Percentiles rank a stretch among this genome's conserved stretches.
Evolutionary conservation across 208 protist species (phyloP).

Genomic region (Herpetomonas samuelpessoai): DNA sequence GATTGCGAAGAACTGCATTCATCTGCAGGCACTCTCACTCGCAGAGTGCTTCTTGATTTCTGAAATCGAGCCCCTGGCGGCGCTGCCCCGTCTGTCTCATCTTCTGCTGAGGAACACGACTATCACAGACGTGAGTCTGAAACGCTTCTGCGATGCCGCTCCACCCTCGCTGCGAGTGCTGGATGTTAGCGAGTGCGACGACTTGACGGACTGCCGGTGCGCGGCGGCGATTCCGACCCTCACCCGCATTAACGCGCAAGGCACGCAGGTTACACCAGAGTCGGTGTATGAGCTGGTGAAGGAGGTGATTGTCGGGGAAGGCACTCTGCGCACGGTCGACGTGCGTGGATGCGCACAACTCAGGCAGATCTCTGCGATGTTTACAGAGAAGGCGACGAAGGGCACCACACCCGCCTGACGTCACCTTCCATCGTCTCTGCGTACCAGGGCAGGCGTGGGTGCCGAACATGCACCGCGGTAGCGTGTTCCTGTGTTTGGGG

Average conservation of each 20-base stretch:
- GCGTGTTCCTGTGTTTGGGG: too few species aligned
- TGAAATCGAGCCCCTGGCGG: background rate
- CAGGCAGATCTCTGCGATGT: background rate
- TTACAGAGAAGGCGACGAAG: background rate
- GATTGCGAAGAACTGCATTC: background rate
- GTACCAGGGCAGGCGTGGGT: too few species aligned
- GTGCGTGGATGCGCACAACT: background rate
- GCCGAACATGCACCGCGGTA: too few species aligned
- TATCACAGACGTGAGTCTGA: background rate
- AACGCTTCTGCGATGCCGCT: background rate
- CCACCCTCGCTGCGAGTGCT: background rate
- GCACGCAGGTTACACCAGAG: background rate
- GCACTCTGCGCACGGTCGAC: background rate
- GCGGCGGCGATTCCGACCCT: background rate
- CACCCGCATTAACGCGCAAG: background rate
- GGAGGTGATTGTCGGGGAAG: background rate
- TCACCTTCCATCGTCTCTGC: too few species aligned
- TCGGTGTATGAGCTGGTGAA: background rate
- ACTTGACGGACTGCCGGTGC: background rate
- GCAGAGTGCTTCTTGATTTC: conserved; percentile 1
- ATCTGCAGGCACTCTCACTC: conserved; percentile 1
- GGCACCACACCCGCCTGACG: too few species aligned
- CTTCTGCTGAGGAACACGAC: conserved; percentile 1
- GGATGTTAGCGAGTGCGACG: conserved; percentile 1
- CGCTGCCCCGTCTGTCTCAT: background rate